phyloP scores from a whole-genome alignment of 75 land plant species.

The Larix kaempferi region DNA sequence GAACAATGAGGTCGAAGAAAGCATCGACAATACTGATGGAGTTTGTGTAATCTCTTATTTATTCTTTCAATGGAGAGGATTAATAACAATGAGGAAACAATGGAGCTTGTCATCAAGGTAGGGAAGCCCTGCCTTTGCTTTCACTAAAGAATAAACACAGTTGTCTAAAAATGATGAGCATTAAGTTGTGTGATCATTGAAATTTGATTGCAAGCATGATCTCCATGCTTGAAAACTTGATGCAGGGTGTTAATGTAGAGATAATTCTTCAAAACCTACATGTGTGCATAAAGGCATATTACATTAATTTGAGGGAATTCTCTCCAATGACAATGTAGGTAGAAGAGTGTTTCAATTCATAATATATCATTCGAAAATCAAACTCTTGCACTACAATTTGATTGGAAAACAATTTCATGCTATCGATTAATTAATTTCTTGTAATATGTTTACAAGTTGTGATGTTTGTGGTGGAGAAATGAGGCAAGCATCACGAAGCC shows the following conservation, averaged over 20 bases:
- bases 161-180: constrained; percentile 27
- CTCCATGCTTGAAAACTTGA: constrained; percentile 21
- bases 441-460: too few species aligned
- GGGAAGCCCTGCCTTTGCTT: constrained; percentile 71
- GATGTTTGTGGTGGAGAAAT: too few species aligned
- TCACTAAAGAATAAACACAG: constrained; percentile 44
- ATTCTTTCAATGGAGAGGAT: constrained; percentile 32
- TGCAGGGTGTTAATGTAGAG: constrained; percentile 34
- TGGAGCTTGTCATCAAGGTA: constrained; percentile 36
- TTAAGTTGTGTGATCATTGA: background rate
- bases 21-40: constrained; percentile 78
- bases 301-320: constrained; percentile 15
- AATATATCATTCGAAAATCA: too few species aligned
- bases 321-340: too few species aligned
- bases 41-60: constrained; percentile 41
- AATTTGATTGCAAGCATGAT: constrained; percentile 15
- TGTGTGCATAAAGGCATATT: constrained; percentile 41
- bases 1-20: constrained; percentile 61
- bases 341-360: too few species aligned
- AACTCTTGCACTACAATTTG: too few species aligned
- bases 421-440: too few species aligned
- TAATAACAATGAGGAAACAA: constrained; percentile 1
- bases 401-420: too few species aligned
- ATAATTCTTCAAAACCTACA: constrained; percentile 60
- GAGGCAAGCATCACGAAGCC: too few species aligned